phyloP scores from a whole-genome alignment of 495 filamentous ascomycete species.

The Thozetella sp. region DNA sequence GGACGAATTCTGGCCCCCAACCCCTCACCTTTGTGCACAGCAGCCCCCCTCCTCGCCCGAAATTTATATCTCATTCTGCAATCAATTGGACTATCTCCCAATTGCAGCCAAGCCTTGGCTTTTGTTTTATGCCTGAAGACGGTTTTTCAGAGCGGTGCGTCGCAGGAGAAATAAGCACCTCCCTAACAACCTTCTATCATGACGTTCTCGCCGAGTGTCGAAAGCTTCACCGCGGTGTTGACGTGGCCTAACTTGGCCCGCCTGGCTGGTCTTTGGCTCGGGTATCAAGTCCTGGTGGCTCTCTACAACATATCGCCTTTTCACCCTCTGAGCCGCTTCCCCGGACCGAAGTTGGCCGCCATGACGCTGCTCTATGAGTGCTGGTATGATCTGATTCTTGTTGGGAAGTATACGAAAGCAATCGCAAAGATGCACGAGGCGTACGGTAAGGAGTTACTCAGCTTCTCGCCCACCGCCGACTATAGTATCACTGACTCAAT shows the following conservation, averaged over 20 bases:
- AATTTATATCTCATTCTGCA: no score
- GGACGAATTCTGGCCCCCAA: no score
- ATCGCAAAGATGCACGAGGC: conserved; percentile 52
- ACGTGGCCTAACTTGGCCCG: background rate
- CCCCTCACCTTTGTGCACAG: no score
- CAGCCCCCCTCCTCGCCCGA: no score
- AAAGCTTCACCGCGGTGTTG: background rate
- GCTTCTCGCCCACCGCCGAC: background rate
- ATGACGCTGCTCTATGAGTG: conserved; percentile 48
- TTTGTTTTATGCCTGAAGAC: no score
- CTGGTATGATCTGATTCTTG: conserved; percentile 48
- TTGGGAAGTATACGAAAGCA: conserved; percentile 44
- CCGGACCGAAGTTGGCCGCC: conserved; percentile 50
- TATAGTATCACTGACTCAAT: conserved; percentile 1
- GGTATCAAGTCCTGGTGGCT: conserved; percentile 15
- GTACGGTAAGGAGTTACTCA: conserved; percentile 19
- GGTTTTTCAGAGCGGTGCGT: no score
- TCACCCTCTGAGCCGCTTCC: conserved; percentile 34
- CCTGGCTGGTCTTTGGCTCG: conserved; percentile 20
- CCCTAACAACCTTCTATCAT: background rate
- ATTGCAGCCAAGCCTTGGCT: no score
- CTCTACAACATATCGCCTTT: conserved; percentile 30
- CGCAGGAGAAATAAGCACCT: no score
- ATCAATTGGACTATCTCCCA: no score
- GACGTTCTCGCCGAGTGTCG: background rate